phyloP scores from a whole-genome alignment of 1,139 yeast species.

The Debaryomyces singareniensis region DNA sequence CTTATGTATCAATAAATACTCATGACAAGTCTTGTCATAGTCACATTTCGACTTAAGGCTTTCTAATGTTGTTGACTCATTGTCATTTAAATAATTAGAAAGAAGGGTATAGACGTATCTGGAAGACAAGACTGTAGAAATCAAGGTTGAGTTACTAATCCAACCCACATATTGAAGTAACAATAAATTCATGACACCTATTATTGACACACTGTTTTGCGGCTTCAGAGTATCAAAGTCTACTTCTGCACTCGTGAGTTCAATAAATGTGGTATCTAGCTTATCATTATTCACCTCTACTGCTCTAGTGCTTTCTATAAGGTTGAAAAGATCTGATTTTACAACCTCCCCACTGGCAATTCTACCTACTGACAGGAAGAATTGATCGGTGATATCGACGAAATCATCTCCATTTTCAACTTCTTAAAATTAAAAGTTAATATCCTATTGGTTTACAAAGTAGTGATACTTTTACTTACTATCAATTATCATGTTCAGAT shows the following conservation, averaged over 20 bases:
- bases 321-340: slow-evolving; percentile 47
- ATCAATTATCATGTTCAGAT: no score
- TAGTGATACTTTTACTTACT: no score
- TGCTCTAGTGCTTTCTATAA: slow-evolving; percentile 72
- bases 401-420: slow-evolving; percentile 10
- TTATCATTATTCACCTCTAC: slow-evolving; percentile 57
- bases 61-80: slow-evolving; percentile 15
- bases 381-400: slow-evolving; percentile 39
- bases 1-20: slow-evolving; percentile 32
- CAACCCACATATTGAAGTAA: slow-evolving; percentile 47
- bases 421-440: background rate
- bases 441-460: no score
- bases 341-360: slow-evolving; percentile 40
- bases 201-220: slow-evolving; percentile 28
- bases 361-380: slow-evolving; percentile 24
- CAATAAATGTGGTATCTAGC: slow-evolving; percentile 57
- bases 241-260: slow-evolving; percentile 33
- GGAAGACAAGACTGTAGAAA: slow-evolving; percentile 60
- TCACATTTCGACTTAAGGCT: slow-evolving; percentile 9
- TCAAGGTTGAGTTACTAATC: slow-evolving; percentile 56
- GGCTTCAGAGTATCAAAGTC: slow-evolving; percentile 29
- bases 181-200: slow-evolving; percentile 41
- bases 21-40: slow-evolving; percentile 8
- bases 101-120: slow-evolving; percentile 54
- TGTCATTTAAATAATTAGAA: slow-evolving; percentile 24